These are phyloP conservation scores for Thymus mandschuricus DNA, from an alignment of 257 asterid genomes.

Conservation along the genomic window DNA sequence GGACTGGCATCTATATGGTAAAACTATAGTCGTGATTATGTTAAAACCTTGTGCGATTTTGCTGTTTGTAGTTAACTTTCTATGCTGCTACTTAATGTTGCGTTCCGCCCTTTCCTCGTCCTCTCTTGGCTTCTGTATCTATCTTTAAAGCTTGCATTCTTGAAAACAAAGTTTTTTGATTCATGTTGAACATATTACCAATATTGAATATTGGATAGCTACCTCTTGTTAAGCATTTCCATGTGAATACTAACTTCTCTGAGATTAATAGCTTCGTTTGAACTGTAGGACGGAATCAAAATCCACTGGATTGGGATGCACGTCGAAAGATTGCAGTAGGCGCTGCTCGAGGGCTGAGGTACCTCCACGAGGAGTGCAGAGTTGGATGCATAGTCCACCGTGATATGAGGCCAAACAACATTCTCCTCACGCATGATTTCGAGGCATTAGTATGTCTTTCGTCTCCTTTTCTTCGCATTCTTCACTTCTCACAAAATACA, in stretches of 20 bases:
- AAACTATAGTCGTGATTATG: background rate
- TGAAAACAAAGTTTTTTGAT: background rate
- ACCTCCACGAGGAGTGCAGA: slow-evolving; percentile 96
- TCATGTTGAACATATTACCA: background rate
- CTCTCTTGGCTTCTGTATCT: background rate
- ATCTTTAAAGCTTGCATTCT: background rate
- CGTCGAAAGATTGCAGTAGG: slow-evolving; percentile 78
- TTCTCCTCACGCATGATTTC: slow-evolving; percentile 94
- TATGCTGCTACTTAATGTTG: background rate
- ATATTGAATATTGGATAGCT: background rate
- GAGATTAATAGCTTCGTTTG: background rate
- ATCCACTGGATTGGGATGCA: slow-evolving; percentile 68
- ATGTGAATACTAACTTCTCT: slow-evolving; percentile 3
- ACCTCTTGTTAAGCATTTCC: slow-evolving; percentile 14
- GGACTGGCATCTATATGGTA: slow-evolving; percentile 89
- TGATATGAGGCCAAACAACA: slow-evolving; percentile 89
- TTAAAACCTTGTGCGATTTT: background rate
- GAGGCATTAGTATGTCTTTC: slow-evolving; percentile 73
- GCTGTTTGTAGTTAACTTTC: background rate
- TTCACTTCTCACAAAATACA: background rate
- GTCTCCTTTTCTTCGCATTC: background rate
- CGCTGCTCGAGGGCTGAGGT: slow-evolving; percentile 92
- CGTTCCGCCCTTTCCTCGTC: background rate
- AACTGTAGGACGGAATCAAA: slow-evolving; percentile 49
- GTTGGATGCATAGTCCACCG: slow-evolving; percentile 94